Evolutionary conservation across 768 basidiomycete genomes (phyloP), one percentile per base, ranked within the genome.

Genomic region (Paxillus ammoniavirescens): DNA sequence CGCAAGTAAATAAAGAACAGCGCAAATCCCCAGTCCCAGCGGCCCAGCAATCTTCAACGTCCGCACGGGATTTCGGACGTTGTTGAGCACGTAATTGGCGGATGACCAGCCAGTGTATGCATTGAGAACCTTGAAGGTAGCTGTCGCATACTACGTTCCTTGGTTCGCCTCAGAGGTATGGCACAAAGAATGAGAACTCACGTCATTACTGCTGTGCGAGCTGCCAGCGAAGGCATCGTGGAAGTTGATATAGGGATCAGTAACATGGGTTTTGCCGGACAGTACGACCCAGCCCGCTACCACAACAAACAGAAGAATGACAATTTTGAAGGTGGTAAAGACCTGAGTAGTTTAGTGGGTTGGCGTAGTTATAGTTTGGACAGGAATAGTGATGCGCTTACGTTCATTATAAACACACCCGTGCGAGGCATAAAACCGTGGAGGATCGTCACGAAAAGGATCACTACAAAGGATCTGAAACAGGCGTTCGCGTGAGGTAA

Each of bases 221-320:
- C 81, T 82, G 17, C 81, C 83, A 1, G 72, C 74, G 51, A 87
- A 88, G 0, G 80, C 72, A 59, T 85, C 65, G 38, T 68, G 72
- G 65, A 87, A 87, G 64, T 84, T 83, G 37, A 70, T 74, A 44
- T 77, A 73, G 0, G 86, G 82, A 64, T 86, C 77, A 41, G 73
- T 38, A n/a, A 87, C 75, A 8, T 72, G 73, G 2, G 82, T 84
- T 49, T 75, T 71, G 1, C 83, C 85, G 4, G 78, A 76, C 10
- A 87, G 74, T 8, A 86, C 86, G 21, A 80, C 81, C 72, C 82
- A 79, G 3, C 83, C 82, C 4, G 82, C 77, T 40, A 84, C 65
- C 1, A 82, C 77, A 42, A 87, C 66, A 54, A 84, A 76, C n/a
- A 79, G 23, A 0, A 85, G 70, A 45, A 84, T 79, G 13, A 72